A percentile compares a stretch with the other conserved stretches of the same genome.
phyloP scores from a whole-genome alignment of 306 rosid species.

The Dalbergia oliveri region DNA sequence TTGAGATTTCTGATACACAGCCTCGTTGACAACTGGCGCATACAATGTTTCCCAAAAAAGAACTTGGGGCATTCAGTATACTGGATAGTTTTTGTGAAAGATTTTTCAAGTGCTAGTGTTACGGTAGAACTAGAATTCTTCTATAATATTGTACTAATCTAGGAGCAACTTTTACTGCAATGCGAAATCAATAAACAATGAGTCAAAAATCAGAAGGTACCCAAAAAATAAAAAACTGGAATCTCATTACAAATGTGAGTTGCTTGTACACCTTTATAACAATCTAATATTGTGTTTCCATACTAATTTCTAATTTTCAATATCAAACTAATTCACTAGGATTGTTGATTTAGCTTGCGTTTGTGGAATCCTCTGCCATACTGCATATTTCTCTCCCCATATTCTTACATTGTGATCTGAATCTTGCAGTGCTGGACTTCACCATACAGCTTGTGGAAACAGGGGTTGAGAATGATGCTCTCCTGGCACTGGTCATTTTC shows the following conservation, averaged over 20 bases:
- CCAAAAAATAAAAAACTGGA: background rate
- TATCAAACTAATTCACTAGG: constrained; percentile 1
- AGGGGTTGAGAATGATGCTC: constrained; percentile 84
- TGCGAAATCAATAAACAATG: constrained; percentile 11
- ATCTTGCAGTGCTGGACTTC: constrained; percentile 87
- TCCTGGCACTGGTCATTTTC: constrained; percentile 77
- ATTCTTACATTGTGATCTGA: constrained; percentile 50
- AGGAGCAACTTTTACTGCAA: constrained; percentile 5
- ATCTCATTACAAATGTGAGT: background rate
- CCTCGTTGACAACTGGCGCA: background rate
- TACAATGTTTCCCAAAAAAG: background rate
- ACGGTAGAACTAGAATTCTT: background rate
- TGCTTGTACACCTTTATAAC: constrained; percentile 6
- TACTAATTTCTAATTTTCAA: constrained; percentile 22
- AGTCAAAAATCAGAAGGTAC: background rate
- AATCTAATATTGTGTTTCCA: constrained; percentile 11
- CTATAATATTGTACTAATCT: constrained; percentile 7
- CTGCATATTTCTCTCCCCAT: background rate
- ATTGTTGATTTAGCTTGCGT: constrained; percentile 32
- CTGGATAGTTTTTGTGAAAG: background rate
- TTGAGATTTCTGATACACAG: background rate
- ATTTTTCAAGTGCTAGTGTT: constrained; percentile 16
- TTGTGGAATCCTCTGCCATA: constrained; percentile 28
- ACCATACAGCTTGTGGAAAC: constrained; percentile 85
- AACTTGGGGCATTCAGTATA: background rate